phyloP scores from a whole-genome alignment of 78 protist genomes.

The Neovahlkampfia damariscottae region DNA sequence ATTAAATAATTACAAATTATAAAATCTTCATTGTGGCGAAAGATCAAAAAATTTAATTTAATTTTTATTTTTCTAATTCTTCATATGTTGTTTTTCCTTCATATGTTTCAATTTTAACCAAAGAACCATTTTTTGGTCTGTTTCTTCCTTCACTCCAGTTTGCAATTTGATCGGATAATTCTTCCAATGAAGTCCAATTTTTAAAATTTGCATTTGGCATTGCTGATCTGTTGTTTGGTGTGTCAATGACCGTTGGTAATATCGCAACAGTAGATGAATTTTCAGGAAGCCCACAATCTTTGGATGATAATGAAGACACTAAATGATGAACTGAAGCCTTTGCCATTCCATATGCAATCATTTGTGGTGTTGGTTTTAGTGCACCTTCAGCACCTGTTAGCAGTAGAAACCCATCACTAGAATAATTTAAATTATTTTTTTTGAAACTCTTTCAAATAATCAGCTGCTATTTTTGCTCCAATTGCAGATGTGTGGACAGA shows the following conservation, averaged over 20 bases:
- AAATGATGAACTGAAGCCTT: slow-evolving; percentile 64
- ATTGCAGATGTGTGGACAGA: slow-evolving; percentile 28
- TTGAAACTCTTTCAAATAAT: not conserved
- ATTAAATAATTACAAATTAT: too few relatives aligned
- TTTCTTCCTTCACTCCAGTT: slow-evolving; percentile 18
- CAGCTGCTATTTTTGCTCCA: slow-evolving; percentile 33
- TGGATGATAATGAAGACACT: slow-evolving; percentile 31
- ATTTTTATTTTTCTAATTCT: not conserved
- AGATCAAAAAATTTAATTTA: too few relatives aligned
- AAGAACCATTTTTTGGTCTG: not conserved
- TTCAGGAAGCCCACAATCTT: slow-evolving; percentile 36
- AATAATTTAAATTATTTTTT: too few relatives aligned
- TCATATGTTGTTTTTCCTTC: not conserved
- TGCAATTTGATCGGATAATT: slow-evolving; percentile 26
- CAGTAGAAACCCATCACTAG: slow-evolving; percentile 53
- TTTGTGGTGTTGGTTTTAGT: slow-evolving; percentile 31
- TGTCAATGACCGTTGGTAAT: slow-evolving; percentile 60
- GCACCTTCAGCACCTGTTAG: slow-evolving; percentile 57
- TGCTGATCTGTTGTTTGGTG: slow-evolving; percentile 65
- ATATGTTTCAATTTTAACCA: not conserved
- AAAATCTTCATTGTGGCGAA: too few relatives aligned
- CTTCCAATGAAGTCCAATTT: slow-evolving; percentile 67
- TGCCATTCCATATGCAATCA: slow-evolving; percentile 67
- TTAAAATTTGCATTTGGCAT: slow-evolving; percentile 66
- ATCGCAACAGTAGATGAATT: slow-evolving; percentile 37